Evolutionary conservation across 768 basidiomycete genomes (phyloP).

Genomic region (Mycena olivaceomarginata): DNA sequence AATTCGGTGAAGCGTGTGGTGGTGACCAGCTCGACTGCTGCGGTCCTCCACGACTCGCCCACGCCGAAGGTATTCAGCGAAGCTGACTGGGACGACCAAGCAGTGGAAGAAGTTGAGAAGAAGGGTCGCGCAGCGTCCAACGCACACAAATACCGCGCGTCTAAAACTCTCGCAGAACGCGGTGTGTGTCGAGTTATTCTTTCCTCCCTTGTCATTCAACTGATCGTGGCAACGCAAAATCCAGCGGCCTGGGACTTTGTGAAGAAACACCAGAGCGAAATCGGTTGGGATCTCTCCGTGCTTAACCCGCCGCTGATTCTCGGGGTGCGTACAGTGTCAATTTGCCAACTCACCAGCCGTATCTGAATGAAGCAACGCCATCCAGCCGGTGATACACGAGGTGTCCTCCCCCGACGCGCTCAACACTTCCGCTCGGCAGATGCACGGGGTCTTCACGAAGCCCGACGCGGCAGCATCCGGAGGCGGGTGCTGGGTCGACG

Average conservation of each 20-base stretch:
- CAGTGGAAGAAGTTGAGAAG: slow-evolving; percentile 66
- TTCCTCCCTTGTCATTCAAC: background rate
- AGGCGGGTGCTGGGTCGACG: slow-evolving; percentile 55
- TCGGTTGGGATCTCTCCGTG: slow-evolving; percentile 72
- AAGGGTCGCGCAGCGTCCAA: slow-evolving; percentile 66
- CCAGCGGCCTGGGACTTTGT: slow-evolving; percentile 64
- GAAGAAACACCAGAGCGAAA: slow-evolving; percentile 61
- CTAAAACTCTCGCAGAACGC: slow-evolving; percentile 81
- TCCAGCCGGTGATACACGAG: slow-evolving; percentile 4
- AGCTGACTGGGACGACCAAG: slow-evolving; percentile 76
- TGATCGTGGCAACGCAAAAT: background rate
- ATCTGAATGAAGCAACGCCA: background rate
- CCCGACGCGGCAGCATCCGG: background rate
- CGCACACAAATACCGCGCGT: slow-evolving; percentile 71
- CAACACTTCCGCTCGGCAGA: background rate
- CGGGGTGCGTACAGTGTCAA: slow-evolving; percentile 22
- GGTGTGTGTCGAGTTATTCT: slow-evolving; percentile 51
- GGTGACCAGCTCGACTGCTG: slow-evolving; percentile 78
- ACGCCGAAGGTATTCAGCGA: slow-evolving; percentile 63
- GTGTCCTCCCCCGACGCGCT: background rate
- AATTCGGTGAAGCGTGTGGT: slow-evolving; percentile 78
- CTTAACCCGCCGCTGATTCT: slow-evolving; percentile 74
- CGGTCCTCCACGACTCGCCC: slow-evolving; percentile 57
- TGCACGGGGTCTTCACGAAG: background rate
- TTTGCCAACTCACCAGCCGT: too few relatives aligned